Conservation (phyloP, 1,139 yeast species). For the Yamadazyma songkhlaensis region DNA sequence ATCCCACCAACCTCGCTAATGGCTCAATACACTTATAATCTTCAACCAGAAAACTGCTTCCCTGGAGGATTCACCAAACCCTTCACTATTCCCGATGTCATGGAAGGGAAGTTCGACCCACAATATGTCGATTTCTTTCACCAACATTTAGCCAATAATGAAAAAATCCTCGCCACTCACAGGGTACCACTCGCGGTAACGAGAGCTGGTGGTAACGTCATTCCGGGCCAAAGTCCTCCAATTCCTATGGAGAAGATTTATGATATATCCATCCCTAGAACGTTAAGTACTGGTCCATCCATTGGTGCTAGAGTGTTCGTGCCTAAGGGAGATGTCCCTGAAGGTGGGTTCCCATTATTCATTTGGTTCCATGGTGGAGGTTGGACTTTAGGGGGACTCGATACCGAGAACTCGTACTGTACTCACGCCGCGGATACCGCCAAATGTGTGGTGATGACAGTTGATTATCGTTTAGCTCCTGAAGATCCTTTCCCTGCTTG, state of each 20-base stretch:
- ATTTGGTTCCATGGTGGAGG: slow-evolving; percentile 53
- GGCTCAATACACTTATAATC: slow-evolving; percentile 14
- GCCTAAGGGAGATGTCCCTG: slow-evolving; percentile 35
- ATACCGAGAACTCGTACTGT: slow-evolving; percentile 45
- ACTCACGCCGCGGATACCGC: slow-evolving; percentile 37
- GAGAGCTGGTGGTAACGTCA: slow-evolving; percentile 44
- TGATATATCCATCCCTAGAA: slow-evolving; percentile 37
- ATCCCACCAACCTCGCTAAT: slow-evolving; percentile 1
- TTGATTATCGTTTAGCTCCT: slow-evolving; percentile 49
- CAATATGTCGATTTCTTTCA: slow-evolving; percentile 37
- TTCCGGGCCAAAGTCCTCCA: slow-evolving; percentile 41
- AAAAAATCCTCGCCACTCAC: slow-evolving; percentile 40
- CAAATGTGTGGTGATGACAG: slow-evolving; percentile 34
- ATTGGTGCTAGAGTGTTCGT: slow-evolving; percentile 41
- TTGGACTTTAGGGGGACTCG: slow-evolving; percentile 46
- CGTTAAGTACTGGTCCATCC: slow-evolving; percentile 22
- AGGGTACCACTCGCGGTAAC: slow-evolving; percentile 33
- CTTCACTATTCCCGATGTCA: slow-evolving; percentile 21
- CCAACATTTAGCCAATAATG: slow-evolving; percentile 23
- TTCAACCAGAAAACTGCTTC: slow-evolving; percentile 19
- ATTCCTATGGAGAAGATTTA: slow-evolving; percentile 23
- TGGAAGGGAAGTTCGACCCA: slow-evolving; percentile 22
- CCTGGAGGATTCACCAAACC: slow-evolving; percentile 23
- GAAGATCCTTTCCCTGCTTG: slow-evolving; percentile 51
- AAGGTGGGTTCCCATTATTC: slow-evolving; percentile 42